These are phyloP conservation scores for Cicer pinnatifidum DNA, from an alignment of 306 rosid species.

Conservation along the genomic window DNA sequence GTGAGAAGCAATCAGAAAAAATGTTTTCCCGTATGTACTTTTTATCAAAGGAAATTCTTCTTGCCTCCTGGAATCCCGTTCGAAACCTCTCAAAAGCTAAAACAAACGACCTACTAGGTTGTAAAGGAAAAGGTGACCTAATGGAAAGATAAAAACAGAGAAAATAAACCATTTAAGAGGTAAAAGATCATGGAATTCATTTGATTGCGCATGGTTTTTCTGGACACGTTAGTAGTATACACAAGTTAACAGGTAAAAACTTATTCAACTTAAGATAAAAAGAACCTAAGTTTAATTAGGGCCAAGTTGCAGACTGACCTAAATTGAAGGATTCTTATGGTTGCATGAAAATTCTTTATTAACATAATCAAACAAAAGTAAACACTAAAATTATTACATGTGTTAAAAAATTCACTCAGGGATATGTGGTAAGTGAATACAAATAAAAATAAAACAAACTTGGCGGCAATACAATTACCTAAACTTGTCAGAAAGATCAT, in stretches of 20 bases:
- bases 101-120: background rate
- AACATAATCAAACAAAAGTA: background rate
- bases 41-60: background rate
- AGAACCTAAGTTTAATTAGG: background rate
- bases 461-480: conserved; percentile 1
- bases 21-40: background rate
- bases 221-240: background rate
- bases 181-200: background rate
- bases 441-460: background rate
- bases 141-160: background rate
- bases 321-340: conserved; percentile 11
- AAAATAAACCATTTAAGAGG: conserved; percentile 9
- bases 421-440: background rate
- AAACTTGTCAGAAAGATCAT: background rate
- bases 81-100: background rate
- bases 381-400: background rate
- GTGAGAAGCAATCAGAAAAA: background rate
- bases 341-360: background rate
- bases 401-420: background rate
- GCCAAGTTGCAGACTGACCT: conserved; percentile 4
- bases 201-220: conserved; percentile 12
- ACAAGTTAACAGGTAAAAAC: background rate
- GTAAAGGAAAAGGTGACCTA: conserved; percentile 25
- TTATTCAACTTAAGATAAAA: background rate
- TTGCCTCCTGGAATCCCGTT: background rate